Conservation (phyloP, 352 stramenopile species). For the Pythium guiyangense region DNA sequence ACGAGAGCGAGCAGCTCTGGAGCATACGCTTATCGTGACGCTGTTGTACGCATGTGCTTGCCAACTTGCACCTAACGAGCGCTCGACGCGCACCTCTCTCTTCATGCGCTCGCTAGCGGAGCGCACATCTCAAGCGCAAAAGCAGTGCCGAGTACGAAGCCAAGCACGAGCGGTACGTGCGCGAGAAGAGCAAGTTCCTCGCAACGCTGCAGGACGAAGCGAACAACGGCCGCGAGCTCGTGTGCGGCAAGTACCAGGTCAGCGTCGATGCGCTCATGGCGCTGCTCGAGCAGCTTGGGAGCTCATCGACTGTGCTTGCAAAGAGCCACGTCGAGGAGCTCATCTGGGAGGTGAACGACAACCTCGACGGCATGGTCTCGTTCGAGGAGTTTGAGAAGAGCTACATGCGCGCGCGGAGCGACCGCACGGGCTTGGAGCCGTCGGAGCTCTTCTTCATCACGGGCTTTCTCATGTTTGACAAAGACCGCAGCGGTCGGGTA, state of each 20-base stretch:
- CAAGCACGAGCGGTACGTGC: slow-evolving; percentile 33
- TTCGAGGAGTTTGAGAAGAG: slow-evolving; percentile 76
- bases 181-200: slow-evolving; percentile 39
- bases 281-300: slow-evolving; percentile 60
- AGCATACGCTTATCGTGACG: too few relatives aligned
- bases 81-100: background rate
- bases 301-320: slow-evolving; percentile 27
- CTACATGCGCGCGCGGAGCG: slow-evolving; percentile 58
- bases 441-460: slow-evolving; percentile 78
- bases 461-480: slow-evolving; percentile 85
- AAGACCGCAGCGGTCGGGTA: slow-evolving; percentile 41
- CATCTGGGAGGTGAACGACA: slow-evolving; percentile 81
- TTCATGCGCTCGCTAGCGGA: too few relatives aligned
- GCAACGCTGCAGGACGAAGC: slow-evolving; percentile 53
- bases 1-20: background rate
- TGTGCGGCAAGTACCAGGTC: slow-evolving; percentile 50
- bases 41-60: background rate
- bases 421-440: slow-evolving; percentile 64
- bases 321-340: slow-evolving; percentile 56
- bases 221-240: slow-evolving; percentile 47
- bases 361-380: slow-evolving; percentile 61
- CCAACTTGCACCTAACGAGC: background rate
- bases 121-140: slow-evolving; percentile 11
- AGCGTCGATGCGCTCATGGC: slow-evolving; percentile 33
- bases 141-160: slow-evolving; percentile 27